A percentile compares a stretch with the other conserved stretches of the same genome.
phyloP scores from a whole-genome alignment of 176 grass and related monocot species.

The Metroxylon sagu region DNA sequence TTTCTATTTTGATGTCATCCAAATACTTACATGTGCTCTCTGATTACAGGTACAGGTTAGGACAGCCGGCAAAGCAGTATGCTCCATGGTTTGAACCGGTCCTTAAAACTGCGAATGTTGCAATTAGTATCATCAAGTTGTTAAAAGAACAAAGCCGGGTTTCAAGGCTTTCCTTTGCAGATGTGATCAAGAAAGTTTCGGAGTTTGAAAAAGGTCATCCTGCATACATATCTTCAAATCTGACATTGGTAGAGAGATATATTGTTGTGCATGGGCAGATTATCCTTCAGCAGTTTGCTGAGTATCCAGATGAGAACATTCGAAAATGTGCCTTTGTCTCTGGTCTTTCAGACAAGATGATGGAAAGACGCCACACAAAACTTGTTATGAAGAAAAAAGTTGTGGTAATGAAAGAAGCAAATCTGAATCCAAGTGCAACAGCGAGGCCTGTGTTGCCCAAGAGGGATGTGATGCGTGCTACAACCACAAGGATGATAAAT shows the following conservation, averaged over 20 bases:
- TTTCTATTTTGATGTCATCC: slow-evolving; percentile 3
- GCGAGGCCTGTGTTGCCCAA: slow-evolving; percentile 26
- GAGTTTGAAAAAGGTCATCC: slow-evolving; percentile 43
- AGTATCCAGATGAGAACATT: slow-evolving; percentile 46
- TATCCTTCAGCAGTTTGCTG: slow-evolving; percentile 62
- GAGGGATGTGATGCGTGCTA: slow-evolving; percentile 70
- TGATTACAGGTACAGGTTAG: slow-evolving; percentile 73
- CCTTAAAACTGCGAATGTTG: slow-evolving; percentile 86
- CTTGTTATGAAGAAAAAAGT: slow-evolving; percentile 56
- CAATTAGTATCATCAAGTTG: slow-evolving; percentile 75
- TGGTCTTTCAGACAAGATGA: slow-evolving; percentile 47
- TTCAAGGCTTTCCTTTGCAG: slow-evolving; percentile 47
- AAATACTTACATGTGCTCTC: slow-evolving; percentile 14
- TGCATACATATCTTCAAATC: slow-evolving; percentile 60
- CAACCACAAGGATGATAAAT: slow-evolving; percentile 62
- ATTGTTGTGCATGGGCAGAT: slow-evolving; percentile 76
- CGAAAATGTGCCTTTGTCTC: slow-evolving; percentile 40
- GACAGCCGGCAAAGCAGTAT: slow-evolving; percentile 65
- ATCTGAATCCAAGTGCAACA: slow-evolving; percentile 57
- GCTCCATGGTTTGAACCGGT: slow-evolving; percentile 54
- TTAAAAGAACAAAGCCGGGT: slow-evolving; percentile 61
- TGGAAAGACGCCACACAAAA: slow-evolving; percentile 56
- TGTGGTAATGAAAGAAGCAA: slow-evolving; percentile 29
- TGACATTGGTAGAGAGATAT: slow-evolving; percentile 41
- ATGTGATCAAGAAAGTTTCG: slow-evolving; percentile 54